These are phyloP conservation scores for Xylaria grammica DNA, from an alignment of 495 filamentous ascomycete genomes.

Conservation along the genomic window DNA sequence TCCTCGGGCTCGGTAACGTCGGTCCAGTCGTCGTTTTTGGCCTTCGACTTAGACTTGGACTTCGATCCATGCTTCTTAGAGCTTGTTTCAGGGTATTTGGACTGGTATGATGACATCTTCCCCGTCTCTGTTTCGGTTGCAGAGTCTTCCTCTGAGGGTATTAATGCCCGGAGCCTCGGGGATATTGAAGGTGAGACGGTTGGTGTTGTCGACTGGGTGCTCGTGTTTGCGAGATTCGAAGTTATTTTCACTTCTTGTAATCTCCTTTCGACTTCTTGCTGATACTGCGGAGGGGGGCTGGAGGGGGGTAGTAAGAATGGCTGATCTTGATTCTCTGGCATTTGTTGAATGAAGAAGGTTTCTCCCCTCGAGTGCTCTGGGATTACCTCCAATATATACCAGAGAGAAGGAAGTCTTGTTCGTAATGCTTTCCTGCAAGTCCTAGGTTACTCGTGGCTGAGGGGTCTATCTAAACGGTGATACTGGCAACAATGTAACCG, in stretches of 20 bases:
- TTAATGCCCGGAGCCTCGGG: constrained; percentile 4
- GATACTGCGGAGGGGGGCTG: neutral
- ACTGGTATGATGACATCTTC: constrained; percentile 42
- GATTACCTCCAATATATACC: constrained; percentile 13
- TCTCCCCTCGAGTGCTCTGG: neutral
- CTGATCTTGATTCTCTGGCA: constrained; percentile 15
- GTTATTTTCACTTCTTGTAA: neutral
- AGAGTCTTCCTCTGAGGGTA: neutral
- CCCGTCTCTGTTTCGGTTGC: constrained; percentile 17
- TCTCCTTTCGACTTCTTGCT: neutral
- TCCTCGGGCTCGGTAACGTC: constrained; percentile 65
- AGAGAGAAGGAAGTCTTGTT: neutral
- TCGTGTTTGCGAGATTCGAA: neutral
- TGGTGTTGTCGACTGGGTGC: constrained; percentile 17
- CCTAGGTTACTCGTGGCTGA: constrained; percentile 17
- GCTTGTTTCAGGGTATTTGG: constrained; percentile 31
- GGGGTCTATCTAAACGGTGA: constrained; percentile 10
- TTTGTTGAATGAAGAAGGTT: neutral
- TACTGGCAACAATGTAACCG: constrained; percentile 19
- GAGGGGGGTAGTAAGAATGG: neutral
- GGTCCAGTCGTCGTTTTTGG: constrained; percentile 61
- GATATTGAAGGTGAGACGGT: constrained; percentile 10
- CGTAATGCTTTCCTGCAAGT: constrained; percentile 17
- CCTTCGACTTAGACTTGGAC: constrained; percentile 36
- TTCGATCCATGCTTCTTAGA: constrained; percentile 40